A percentile compares a stretch with the other conserved stretches of the same genome.
Evolutionary conservation across 192 early-diverging fungal genomes (phyloP).

Genomic region (Entomortierella chlamydospora): DNA sequence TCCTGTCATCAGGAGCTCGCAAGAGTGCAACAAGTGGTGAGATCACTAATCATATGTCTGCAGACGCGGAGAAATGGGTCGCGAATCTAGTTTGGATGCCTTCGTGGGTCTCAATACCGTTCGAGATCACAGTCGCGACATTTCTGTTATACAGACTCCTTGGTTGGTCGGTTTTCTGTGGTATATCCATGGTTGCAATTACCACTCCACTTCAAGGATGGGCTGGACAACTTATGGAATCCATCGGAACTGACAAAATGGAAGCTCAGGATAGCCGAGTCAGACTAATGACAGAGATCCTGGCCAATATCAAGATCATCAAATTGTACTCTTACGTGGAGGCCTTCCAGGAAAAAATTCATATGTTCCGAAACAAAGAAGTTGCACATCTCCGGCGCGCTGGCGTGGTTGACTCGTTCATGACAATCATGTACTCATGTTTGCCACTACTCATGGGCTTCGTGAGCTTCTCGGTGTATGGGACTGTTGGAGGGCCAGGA

Average conservation of each 20-base stretch:
- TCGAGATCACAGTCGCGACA: too few relatives aligned
- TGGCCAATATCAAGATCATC: slow-evolving; percentile 33
- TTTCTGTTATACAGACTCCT: slow-evolving; percentile 12
- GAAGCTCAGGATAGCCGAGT: slow-evolving; percentile 31
- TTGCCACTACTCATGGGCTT: slow-evolving; percentile 31
- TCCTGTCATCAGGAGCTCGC: slow-evolving; percentile 68
- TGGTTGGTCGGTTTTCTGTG: slow-evolving; percentile 31
- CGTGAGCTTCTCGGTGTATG: slow-evolving; percentile 30
- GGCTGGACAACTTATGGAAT: slow-evolving; percentile 18
- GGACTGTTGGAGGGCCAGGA: slow-evolving; percentile 25
- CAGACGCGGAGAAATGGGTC: slow-evolving; percentile 32
- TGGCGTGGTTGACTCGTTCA: slow-evolving; percentile 7
- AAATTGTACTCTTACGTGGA: slow-evolving; percentile 30
- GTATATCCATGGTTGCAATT: slow-evolving; percentile 8
- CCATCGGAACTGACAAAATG: not conserved
- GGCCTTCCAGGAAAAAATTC: slow-evolving; percentile 1
- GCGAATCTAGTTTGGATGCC: not conserved
- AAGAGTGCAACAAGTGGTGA: slow-evolving; percentile 10
- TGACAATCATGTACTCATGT: slow-evolving; percentile 23
- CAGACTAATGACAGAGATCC: slow-evolving; percentile 26
- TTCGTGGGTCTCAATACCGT: slow-evolving; percentile 12
- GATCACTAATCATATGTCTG: slow-evolving; percentile 43
- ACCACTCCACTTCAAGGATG: slow-evolving; percentile 17
- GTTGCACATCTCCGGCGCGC: slow-evolving; percentile 6
- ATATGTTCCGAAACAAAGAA: slow-evolving; percentile 9